Evolutionary conservation across 768 basidiomycete species (phyloP), one percentile per base, ranked within the genome.

Genomic region (Leccinum imitatum): DNA sequence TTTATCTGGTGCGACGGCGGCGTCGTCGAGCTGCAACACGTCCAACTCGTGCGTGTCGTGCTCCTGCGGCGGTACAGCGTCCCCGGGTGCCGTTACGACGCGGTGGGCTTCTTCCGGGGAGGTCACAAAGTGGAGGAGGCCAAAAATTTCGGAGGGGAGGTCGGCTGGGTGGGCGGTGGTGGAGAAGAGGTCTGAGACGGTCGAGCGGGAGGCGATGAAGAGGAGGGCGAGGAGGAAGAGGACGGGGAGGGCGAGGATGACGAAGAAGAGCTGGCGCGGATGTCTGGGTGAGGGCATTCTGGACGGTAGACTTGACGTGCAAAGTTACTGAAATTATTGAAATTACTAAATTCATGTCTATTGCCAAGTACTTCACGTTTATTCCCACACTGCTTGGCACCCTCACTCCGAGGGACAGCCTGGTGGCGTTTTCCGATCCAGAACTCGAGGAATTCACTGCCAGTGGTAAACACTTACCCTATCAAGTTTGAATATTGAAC

Each of bases 101-200:
- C 71, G 59, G 19, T 53, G 61, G 31, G 63, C 59, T 19, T 71
- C 71, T 44, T 65, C 65, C 6, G 71, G 63, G 31, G 80, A 78
- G 0, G 84, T 84, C 31, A 87, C 82, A 47, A 91, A 79, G 66
- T 87, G 80, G 30, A 91, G 75, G n/a, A 91, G 75, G 0, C 87
- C 90, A 56, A 85, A 88, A 25, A 91, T 83, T 71, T 91, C 90
- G 54, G 82, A 77, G 51, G 68, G 74, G 37, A 68, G 62, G 57
- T 76, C 74, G 62, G 79, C 66, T 46, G 80, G 68, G 60, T 78
- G 71, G 50, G 82, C 69, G 56, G 71, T 77, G 30, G 79, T 77
- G 33, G 78, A 46, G 73, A 80, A 63, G 77, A 61, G 31, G 52
- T 62, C 27, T 67, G 69, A 61, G 59, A 78, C 35, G 63, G 69